Conservation (phyloP, 1,284 basidiomycete genomes). For the Malassezia furfur region DNA sequence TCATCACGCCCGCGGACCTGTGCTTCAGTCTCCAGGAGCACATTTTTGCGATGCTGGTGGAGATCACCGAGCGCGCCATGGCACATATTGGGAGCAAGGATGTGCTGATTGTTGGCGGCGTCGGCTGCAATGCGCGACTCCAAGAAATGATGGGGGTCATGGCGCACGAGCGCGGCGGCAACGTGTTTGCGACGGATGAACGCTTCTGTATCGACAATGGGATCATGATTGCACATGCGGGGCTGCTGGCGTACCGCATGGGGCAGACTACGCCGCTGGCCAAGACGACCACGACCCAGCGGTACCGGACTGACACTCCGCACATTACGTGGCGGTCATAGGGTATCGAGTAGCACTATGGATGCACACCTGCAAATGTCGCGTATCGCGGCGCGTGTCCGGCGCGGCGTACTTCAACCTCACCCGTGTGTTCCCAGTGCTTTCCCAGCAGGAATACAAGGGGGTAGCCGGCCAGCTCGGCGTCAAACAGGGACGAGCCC, state of each 20-base stretch:
- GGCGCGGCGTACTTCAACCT: conserved; percentile 29
- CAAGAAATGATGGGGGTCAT: conserved; percentile 99
- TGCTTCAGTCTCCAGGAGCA: conserved; percentile 97
- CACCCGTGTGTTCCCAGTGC: conserved; percentile 21
- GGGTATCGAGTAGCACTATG: background rate
- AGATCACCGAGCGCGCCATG: conserved; percentile 98
- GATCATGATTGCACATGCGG: conserved; percentile 99
- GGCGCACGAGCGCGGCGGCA: conserved; percentile 78
- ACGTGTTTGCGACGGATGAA: conserved; percentile 91
- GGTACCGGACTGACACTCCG: conserved; percentile 44
- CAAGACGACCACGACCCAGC: conserved; percentile 43
- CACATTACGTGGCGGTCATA: conserved; percentile 1
- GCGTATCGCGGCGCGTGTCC: conserved; percentile 2
- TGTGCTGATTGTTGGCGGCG: conserved; percentile 93
- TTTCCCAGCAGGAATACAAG: conserved; percentile 40
- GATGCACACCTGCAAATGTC: background rate
- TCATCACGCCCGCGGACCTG: conserved; percentile 80
- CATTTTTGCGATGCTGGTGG: conserved; percentile 95
- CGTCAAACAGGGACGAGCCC: conserved; percentile 45
- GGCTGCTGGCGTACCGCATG: conserved; percentile 82
- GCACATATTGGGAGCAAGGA: conserved; percentile 93
- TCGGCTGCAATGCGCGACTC: conserved; percentile 74
- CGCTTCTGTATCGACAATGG: conserved; percentile 98
- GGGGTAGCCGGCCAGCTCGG: conserved; percentile 44
- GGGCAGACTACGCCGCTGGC: conserved; percentile 52